Conservation (phyloP, 768 basidiomycete species). For the Pleurotus tuoliensis region DNA sequence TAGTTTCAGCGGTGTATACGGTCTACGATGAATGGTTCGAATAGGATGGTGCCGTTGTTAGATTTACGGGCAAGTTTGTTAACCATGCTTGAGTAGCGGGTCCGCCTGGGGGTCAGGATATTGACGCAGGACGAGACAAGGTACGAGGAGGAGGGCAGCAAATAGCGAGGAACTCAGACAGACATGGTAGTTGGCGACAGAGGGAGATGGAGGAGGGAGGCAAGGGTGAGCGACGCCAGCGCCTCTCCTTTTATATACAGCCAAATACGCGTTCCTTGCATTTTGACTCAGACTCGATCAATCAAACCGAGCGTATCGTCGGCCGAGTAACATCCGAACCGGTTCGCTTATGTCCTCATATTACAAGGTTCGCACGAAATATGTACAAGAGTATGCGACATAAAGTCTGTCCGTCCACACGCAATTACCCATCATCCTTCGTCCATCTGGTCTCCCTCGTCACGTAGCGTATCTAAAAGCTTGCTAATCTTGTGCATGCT, state of each 20-base stretch:
- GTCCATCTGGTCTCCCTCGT: slow-evolving; percentile 73
- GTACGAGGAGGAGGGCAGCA: slow-evolving; percentile 23
- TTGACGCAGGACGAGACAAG: slow-evolving; percentile 30
- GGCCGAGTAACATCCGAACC: slow-evolving; percentile 9
- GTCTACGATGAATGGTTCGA: slow-evolving; percentile 84
- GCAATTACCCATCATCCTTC: slow-evolving; percentile 48
- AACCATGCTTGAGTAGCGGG: slow-evolving; percentile 59
- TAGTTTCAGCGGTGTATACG: slow-evolving; percentile 66
- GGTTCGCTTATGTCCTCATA: not conserved
- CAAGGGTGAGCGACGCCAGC: slow-evolving; percentile 15
- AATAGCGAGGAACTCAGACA: slow-evolving; percentile 24
- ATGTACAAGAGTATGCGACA: not conserved
- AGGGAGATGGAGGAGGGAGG: slow-evolving; percentile 13
- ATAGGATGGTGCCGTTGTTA: slow-evolving; percentile 83
- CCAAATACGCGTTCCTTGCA: slow-evolving; percentile 9
- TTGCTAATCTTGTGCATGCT: slow-evolving; percentile 80
- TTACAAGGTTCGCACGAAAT: slow-evolving; percentile 4
- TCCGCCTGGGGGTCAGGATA: slow-evolving; percentile 37
- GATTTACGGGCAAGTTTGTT: slow-evolving; percentile 77
- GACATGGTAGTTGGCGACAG: slow-evolving; percentile 37
- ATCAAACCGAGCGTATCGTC: slow-evolving; percentile 11
- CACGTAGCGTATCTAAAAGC: slow-evolving; percentile 66
- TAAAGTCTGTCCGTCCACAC: not conserved
- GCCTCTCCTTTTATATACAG: slow-evolving; percentile 21
- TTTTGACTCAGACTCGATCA: slow-evolving; percentile 17